Evolutionary conservation across 176 grass and related monocot species (phyloP), one percentile per base, ranked within the genome.

Genomic region (Oryza meridionalis): DNA sequence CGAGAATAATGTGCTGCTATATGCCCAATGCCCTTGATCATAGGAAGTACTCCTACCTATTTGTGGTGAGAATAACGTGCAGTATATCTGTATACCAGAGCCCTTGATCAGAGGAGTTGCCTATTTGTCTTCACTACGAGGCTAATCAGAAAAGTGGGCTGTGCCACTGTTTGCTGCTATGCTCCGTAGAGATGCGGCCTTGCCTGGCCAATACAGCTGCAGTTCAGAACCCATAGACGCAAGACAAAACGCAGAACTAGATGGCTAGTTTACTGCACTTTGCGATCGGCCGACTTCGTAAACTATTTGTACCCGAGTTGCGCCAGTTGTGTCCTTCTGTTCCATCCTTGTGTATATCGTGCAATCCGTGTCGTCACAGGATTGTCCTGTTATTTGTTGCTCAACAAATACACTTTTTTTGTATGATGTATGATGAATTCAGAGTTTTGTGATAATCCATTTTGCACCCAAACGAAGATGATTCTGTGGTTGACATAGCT

Each of bases 1-100:
- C 5, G 90, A 98, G 81, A 87, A 89, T 21, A 84, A 83, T 25
- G 90, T 99, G 74, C 88, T 96, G 72, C 75, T 94, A 61, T 99
- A 87, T 77, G 70, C 89, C 50, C 58, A 86, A 24, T 59, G 85
- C 66, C 81, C 85, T 81, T 98, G 88, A 92, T 75, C 40, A 21
- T 55, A 43, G 19, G 76, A 86, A 21, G 33, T 35, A 9, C n/a
- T n/a, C n/a, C n/a, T n/a, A n/a, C 26, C 24, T 78, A 65, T 75
- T 73, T 16, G 32, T 49, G 15, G 14, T 62, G 90, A 98, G 81
- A 85, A 88, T 16, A 84, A 83, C 24, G 90, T 99, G 74, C 88
- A 43, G 42, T 43, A 43, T 94, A 73, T 99, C 70, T 94, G 43
- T 99, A 85, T 77, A 75, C 89, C 47, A 86, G 29, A 50, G 85